Conservation (phyloP, 495 filamentous ascomycete species). For the Tuber calosporum region DNA sequence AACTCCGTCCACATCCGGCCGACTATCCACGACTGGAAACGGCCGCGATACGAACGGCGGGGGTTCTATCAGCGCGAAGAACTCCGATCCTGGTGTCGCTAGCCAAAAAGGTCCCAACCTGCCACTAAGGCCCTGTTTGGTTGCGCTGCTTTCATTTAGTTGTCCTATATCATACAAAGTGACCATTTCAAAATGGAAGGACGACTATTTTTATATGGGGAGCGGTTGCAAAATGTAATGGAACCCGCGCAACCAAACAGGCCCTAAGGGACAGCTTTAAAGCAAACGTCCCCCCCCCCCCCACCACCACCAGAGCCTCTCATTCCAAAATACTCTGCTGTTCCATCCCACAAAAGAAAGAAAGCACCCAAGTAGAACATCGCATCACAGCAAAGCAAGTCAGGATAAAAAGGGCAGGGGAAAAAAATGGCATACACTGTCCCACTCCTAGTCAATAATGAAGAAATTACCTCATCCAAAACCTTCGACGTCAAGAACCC, state of each 20-base stretch:
- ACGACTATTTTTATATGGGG: too few relatives aligned
- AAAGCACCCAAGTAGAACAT: background rate
- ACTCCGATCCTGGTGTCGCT: background rate
- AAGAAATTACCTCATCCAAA: conserved; percentile 54
- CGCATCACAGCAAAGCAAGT: background rate
- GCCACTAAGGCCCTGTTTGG: too few relatives aligned
- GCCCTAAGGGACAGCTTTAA: background rate
- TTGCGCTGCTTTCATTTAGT: too few relatives aligned
- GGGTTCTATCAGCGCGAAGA: background rate
- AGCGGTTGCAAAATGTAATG: too few relatives aligned
- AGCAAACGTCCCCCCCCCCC: background rate
- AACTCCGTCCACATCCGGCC: too few relatives aligned
- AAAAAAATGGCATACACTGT: conserved; percentile 41
- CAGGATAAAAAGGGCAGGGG: background rate
- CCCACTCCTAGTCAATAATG: conserved; percentile 68
- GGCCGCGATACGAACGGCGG: background rate
- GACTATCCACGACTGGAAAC: background rate
- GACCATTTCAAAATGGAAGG: too few relatives aligned
- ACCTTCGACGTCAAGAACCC: conserved; percentile 65
- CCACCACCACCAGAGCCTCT: background rate
- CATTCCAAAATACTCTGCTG: background rate
- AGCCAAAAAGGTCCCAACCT: background rate
- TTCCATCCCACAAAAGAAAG: background rate
- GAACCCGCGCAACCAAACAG: too few relatives aligned
- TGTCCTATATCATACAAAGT: too few relatives aligned